Percentiles rank a stretch among this genome's conserved stretches.
These are phyloP conservation scores for Arthrinium phaeospermum DNA, from an alignment of 2,329 filamentous ascomycete genomes.

Conservation along the genomic window DNA sequence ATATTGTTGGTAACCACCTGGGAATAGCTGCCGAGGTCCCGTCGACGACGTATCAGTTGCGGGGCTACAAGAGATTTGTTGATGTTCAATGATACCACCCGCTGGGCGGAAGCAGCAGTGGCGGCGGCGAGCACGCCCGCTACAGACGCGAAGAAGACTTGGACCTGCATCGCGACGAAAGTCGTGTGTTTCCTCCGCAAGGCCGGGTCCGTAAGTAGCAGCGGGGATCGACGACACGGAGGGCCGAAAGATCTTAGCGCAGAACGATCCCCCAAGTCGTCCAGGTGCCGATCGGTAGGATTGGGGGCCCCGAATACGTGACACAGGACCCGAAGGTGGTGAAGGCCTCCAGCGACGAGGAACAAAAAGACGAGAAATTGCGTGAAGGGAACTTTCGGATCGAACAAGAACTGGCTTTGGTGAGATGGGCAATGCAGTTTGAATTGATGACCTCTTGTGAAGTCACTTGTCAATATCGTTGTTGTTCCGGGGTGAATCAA, in stretches of 20 bases:
- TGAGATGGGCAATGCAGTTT: too few relatives aligned
- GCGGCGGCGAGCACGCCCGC: constrained; percentile 20
- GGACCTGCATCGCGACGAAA: neutral
- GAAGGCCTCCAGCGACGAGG: neutral
- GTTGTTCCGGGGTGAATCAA: neutral
- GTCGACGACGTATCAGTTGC: neutral
- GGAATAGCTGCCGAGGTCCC: constrained; percentile 36
- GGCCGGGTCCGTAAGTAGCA: neutral
- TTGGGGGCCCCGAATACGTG: neutral
- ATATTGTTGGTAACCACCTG: constrained; percentile 55
- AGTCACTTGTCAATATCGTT: neutral
- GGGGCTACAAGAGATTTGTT: constrained; percentile 24
- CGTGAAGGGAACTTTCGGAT: too few relatives aligned
- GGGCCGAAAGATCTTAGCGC: neutral
- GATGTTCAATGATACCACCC: constrained; percentile 35
- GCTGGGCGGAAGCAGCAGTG: constrained; percentile 27
- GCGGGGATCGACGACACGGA: neutral
- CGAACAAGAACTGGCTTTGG: too few relatives aligned
- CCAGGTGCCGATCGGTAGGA: neutral
- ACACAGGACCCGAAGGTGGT: neutral
- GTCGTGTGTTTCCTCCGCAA: neutral
- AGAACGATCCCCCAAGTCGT: neutral
- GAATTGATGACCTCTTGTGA: too few relatives aligned
- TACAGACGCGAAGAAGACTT: constrained; percentile 25
- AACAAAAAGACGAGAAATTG: too few relatives aligned